These are phyloP conservation scores for Gamsiella multidivaricata DNA, from an alignment of 192 early-diverging fungal genomes.

Conservation along the genomic window DNA sequence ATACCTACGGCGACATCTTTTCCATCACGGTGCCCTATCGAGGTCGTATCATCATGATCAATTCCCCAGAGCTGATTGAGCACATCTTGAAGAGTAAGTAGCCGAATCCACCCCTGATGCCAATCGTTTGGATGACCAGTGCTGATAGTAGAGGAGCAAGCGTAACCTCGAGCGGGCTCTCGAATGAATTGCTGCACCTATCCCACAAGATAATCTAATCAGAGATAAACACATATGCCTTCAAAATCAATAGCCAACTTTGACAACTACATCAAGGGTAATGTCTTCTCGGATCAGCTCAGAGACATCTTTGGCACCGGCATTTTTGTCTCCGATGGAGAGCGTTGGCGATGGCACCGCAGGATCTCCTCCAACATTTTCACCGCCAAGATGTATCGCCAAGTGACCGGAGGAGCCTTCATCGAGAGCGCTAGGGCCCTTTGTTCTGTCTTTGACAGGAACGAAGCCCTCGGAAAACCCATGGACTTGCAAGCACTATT, in stretches of 20 bases:
- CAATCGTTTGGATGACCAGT: neutral
- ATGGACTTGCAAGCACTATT: slow-evolving; percentile 58
- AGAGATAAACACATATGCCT: too few species aligned
- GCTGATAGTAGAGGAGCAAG: too few species aligned
- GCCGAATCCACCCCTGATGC: too few species aligned
- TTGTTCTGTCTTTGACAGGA: slow-evolving; percentile 6
- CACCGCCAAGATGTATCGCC: slow-evolving; percentile 41
- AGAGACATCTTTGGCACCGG: slow-evolving; percentile 62
- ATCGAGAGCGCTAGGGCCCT: slow-evolving; percentile 7
- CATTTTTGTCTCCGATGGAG: slow-evolving; percentile 68
- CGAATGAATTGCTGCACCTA: slow-evolving; percentile 6
- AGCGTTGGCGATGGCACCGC: slow-evolving; percentile 60
- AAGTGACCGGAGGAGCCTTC: slow-evolving; percentile 31
- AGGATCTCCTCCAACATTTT: slow-evolving; percentile 55
- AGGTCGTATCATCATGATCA: slow-evolving; percentile 38
- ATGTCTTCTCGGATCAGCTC: slow-evolving; percentile 29
- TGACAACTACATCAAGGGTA: slow-evolving; percentile 44
- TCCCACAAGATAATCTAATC: neutral
- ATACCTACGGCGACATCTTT: slow-evolving; percentile 1
- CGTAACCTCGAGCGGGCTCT: too few species aligned
- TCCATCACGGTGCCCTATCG: slow-evolving; percentile 25
- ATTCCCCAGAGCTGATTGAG: slow-evolving; percentile 31
- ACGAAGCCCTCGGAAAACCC: neutral
- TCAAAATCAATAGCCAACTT: slow-evolving; percentile 29
- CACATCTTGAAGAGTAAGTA: slow-evolving; percentile 39